Evolutionary conservation across 495 filamentous ascomycete genomes (phyloP).

Genomic region (Penicillium waksmanii): DNA sequence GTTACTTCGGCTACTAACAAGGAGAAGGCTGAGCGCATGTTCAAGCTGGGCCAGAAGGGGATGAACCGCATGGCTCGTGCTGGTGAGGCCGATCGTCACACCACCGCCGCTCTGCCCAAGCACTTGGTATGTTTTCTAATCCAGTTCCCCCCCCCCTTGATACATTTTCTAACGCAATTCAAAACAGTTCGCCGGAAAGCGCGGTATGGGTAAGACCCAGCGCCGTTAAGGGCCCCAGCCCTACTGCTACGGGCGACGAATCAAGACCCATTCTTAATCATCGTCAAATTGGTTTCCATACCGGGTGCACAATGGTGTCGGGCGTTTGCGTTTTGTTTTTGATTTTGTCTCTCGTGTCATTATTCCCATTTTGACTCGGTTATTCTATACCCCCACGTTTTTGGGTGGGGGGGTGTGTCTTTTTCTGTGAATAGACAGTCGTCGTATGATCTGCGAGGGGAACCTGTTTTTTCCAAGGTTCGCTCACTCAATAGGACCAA

Average conservation of each 20-base stretch:
- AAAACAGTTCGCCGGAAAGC: slow-evolving; percentile 58
- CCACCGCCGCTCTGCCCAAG: slow-evolving; percentile 77
- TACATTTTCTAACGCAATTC: neutral
- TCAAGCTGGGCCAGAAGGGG: slow-evolving; percentile 92
- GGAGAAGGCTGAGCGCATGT: slow-evolving; percentile 76
- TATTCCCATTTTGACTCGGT: slow-evolving; percentile 18
- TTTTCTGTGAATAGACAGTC: slow-evolving; percentile 22
- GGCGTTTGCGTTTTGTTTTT: slow-evolving; percentile 28
- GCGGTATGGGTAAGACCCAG: slow-evolving; percentile 62
- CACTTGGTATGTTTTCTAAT: slow-evolving; percentile 72
- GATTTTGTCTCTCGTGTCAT: slow-evolving; percentile 14
- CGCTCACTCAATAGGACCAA: slow-evolving; percentile 30
- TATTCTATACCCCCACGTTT: slow-evolving; percentile 2
- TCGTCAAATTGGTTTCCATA: slow-evolving; percentile 37
- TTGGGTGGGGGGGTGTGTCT: slow-evolving; percentile 7
- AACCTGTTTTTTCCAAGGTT: slow-evolving; percentile 17
- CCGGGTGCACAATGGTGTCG: slow-evolving; percentile 42
- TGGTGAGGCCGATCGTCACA: slow-evolving; percentile 96
- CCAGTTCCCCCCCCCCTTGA: slow-evolving; percentile 5
- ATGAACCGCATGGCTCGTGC: slow-evolving; percentile 97
- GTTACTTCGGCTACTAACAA: slow-evolving; percentile 54
- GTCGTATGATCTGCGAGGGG: slow-evolving; percentile 28
- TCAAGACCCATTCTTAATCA: slow-evolving; percentile 41
- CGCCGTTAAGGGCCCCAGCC: slow-evolving; percentile 47
- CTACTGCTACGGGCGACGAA: slow-evolving; percentile 25